Base-by-base conservation (phyloP, 208 protist genomes). In the Leptomonas seymouri region DNA sequence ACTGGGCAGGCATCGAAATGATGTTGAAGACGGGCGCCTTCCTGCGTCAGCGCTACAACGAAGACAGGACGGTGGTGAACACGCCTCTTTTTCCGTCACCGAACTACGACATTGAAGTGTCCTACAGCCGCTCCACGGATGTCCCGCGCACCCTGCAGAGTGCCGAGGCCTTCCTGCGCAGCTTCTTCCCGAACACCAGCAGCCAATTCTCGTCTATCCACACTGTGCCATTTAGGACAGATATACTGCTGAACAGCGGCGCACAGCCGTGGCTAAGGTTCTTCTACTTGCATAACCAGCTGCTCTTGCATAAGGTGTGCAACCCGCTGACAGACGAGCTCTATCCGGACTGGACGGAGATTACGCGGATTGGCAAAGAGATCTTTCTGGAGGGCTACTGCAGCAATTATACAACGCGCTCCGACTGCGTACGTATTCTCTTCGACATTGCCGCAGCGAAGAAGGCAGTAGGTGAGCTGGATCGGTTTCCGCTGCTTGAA, bases 121-220 rank as follows among this genome's bases (percentile, higher is more conserved):
- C 76, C n/a, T 84, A 86, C 72, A 83, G 71, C 49, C 85, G 85
- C 51, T 87, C 85, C 20, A 87, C 85, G 11, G 81, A 84, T 44
- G 70, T 84, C 36, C 66, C 75, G 34, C 85, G 85, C 46, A 89
- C 83, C 15, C 67, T 89, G 77, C 83, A 89, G 57, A 89, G 83
- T 54, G 71, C 80, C n/a, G 74, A 76, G 30, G 77, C 71, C 2
- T 74, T 89, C n/a, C 67, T 89, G 67, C 63, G 59, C 39, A 77
- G 80, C 46, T 69, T 85, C 46, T 89, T 86, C 69, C 76, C 76
- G 3, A 65, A 80, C 66, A 59, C 51, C 28, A 50, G 0, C 23
- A 64, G 63, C n/a, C 80, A 74, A 30, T 89, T 76, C 59, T 70
- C 87, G 41, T 84, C 78, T 27, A 79, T 90, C 28, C 80, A 89